Conservation (phyloP, 1,284 basidiomycete species). For the Ustilago hordei region DNA sequence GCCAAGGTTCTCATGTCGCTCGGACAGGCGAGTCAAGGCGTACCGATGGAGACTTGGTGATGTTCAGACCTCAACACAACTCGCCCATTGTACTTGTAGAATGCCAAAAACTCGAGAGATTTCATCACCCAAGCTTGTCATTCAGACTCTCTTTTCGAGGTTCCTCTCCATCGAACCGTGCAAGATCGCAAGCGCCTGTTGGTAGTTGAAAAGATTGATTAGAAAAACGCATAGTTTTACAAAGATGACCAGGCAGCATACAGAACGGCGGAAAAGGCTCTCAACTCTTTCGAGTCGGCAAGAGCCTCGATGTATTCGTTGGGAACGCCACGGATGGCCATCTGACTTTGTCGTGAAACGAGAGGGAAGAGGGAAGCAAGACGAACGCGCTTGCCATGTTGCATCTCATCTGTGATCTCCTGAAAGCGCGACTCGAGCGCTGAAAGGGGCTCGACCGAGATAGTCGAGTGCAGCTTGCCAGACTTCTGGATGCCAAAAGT, state of each 20-base stretch:
- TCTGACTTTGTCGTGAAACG: conserved; percentile 80
- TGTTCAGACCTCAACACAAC: background rate
- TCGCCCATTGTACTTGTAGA: conserved; percentile 32
- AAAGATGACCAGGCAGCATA: conserved; percentile 71
- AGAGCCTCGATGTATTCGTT: conserved; percentile 80
- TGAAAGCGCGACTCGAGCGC: conserved; percentile 72
- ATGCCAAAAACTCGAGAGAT: background rate
- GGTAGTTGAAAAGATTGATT: background rate
- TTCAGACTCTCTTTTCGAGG: background rate
- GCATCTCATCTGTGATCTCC: conserved; percentile 53
- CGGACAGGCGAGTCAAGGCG: conserved; percentile 18
- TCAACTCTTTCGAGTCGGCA: conserved; percentile 71
- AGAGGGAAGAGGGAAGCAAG: conserved; percentile 83
- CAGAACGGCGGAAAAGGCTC: conserved; percentile 73
- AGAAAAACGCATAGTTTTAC: conserved; percentile 18
- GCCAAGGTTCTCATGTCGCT: conserved; percentile 45
- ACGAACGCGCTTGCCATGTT: conserved; percentile 73
- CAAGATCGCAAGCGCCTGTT: background rate
- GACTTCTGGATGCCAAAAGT: conserved; percentile 57
- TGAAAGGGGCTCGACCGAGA: conserved; percentile 35
- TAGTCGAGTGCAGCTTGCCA: conserved; percentile 25
- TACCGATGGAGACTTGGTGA: conserved; percentile 54
- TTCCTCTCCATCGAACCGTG: background rate
- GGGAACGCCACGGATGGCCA: conserved; percentile 79
- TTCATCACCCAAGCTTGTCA: background rate